Evolutionary conservation across 2,329 filamentous ascomycete genomes (phyloP).

Genomic region (Colletotrichum tropicicola): DNA sequence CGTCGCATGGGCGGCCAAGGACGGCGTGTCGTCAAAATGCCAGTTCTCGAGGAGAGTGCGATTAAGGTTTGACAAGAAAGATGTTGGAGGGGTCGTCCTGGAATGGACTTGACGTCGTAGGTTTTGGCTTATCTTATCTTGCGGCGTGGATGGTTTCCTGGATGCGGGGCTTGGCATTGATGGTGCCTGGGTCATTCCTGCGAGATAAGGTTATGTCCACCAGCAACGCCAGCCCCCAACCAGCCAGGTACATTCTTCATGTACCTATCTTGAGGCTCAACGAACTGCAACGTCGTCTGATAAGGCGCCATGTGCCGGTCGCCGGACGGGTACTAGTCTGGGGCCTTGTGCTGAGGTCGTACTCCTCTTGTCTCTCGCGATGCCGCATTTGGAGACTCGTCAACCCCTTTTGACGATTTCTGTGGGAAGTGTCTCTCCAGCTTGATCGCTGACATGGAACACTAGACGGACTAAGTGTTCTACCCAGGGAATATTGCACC

Average conservation of each 20-base stretch:
- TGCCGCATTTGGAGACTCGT: not conserved
- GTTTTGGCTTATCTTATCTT: constrained; percentile 29
- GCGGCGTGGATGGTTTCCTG: constrained; percentile 13
- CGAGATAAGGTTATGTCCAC: constrained; percentile 25
- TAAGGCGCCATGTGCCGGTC: not conserved
- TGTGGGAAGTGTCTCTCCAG: not conserved
- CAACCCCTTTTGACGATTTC: no score
- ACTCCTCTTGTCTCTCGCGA: not conserved
- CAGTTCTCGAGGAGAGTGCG: not conserved
- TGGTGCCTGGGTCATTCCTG: constrained; percentile 8
- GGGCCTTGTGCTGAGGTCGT: not conserved
- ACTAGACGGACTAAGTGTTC: no score
- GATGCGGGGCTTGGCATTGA: constrained; percentile 21
- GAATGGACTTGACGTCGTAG: constrained; percentile 21
- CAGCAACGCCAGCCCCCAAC: not conserved
- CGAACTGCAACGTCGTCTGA: constrained; percentile 11
- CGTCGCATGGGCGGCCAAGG: constrained; percentile 31
- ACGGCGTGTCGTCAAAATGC: not conserved
- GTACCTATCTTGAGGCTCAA: constrained; percentile 16
- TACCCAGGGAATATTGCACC: no score
- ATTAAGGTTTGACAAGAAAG: not conserved
- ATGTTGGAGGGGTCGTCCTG: constrained; percentile 16
- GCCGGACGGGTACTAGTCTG: not conserved
- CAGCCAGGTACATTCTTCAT: not conserved
- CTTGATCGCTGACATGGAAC: no score